Percentiles rank a stretch among this genome's conserved stretches.
Conservation (phyloP, 2,329 filamentous ascomycete species). For the Helotiales sp. region DNA sequence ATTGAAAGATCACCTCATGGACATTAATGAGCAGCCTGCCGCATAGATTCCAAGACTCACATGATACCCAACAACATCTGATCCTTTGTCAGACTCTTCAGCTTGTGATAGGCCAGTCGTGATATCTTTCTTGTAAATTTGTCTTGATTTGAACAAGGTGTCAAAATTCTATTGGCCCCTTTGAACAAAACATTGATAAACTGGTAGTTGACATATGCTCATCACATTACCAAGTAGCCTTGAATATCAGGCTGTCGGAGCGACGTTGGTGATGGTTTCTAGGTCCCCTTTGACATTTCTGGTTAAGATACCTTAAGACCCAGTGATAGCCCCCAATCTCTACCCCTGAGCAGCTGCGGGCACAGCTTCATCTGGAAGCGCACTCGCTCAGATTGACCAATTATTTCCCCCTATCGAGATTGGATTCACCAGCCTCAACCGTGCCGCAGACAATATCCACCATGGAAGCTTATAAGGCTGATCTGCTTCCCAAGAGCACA, state of each 20-base stretch:
- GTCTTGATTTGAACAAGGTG: too few relatives aligned
- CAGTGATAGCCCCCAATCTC: too few relatives aligned
- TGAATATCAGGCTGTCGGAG: too few relatives aligned
- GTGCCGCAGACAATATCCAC: background rate
- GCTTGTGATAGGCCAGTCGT: background rate
- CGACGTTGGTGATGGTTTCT: too few relatives aligned
- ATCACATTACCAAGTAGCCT: too few relatives aligned
- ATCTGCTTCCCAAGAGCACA: background rate
- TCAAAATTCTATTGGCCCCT: too few relatives aligned
- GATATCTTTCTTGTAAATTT: too few relatives aligned
- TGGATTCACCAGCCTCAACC: background rate
- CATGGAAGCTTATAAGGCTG: background rate
- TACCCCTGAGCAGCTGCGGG: too few relatives aligned
- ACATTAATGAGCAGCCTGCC: slow-evolving; percentile 17
- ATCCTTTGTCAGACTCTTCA: background rate
- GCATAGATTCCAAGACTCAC: background rate
- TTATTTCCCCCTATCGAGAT: background rate
- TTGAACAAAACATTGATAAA: too few relatives aligned
- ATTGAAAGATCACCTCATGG: slow-evolving; percentile 62
- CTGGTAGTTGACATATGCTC: too few relatives aligned
- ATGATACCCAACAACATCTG: background rate
- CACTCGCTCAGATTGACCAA: background rate
- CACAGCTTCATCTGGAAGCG: background rate
- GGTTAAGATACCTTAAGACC: too few relatives aligned
- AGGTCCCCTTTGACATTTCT: too few relatives aligned